phyloP scores from a whole-genome alignment of 2,329 filamentous ascomycete species.

The Clathrospora elynae region DNA sequence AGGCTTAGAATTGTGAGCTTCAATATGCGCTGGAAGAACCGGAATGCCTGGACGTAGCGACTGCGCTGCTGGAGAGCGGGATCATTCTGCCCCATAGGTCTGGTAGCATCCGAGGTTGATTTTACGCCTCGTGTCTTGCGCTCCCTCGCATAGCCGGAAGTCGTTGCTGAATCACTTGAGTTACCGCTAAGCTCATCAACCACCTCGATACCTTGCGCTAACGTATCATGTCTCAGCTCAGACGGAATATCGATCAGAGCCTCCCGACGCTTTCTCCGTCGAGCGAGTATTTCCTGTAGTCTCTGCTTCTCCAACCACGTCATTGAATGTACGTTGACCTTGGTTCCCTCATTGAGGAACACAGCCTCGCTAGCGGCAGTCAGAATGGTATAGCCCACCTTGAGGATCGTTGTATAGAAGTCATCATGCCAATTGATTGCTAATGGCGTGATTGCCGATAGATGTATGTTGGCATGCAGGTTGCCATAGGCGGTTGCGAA shows the following conservation, averaged over 20 bases:
- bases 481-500: conserved; percentile 78
- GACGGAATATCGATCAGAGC: conserved; percentile 47
- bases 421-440: conserved; percentile 86
- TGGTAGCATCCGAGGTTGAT: conserved; percentile 27
- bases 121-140: conserved; percentile 61
- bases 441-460: conserved; percentile 69
- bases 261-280: conserved; percentile 48
- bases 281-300: conserved; percentile 71
- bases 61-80: conserved; percentile 79
- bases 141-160: conserved; percentile 68
- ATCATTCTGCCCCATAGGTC: conserved; percentile 50
- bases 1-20: conserved; percentile 65
- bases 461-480: conserved; percentile 87
- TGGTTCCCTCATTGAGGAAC: conserved; percentile 86
- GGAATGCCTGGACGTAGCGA: conserved; percentile 75
- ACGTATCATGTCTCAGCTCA: conserved; percentile 51
- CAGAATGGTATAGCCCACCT: conserved; percentile 84
- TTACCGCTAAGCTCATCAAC: conserved; percentile 46
- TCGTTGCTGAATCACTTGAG: conserved; percentile 27
- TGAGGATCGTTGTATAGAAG: conserved; percentile 88
- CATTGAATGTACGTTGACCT: conserved; percentile 72
- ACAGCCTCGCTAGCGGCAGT: conserved; percentile 95
- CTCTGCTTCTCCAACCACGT: conserved; percentile 95
- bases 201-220: conserved; percentile 43
- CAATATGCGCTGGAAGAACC: conserved; percentile 77